phyloP scores from a whole-genome alignment of 2,329 filamentous ascomycete species.

The Pyrenophora graminea region DNA sequence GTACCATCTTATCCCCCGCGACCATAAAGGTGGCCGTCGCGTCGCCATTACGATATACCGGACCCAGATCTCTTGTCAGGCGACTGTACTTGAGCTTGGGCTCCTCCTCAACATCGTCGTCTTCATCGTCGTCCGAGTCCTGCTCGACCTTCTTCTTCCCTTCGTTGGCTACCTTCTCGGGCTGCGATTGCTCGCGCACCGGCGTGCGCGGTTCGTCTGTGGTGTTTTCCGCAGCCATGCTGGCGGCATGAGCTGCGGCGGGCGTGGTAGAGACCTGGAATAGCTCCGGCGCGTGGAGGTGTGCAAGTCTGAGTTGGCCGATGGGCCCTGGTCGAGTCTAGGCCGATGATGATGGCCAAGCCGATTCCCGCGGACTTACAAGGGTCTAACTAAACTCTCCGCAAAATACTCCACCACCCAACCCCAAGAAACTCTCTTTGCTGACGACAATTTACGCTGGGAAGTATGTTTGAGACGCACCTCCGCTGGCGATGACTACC shows the following conservation, averaged over 20 bases:
- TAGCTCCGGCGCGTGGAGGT: conserved; percentile 26
- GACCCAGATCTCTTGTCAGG: conserved; percentile 76
- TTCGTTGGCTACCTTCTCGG: conserved; percentile 27
- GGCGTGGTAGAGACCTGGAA: conserved; percentile 18
- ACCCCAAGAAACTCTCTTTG: background rate
- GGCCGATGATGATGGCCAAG: conserved; percentile 40
- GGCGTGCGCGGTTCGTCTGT: conserved; percentile 46
- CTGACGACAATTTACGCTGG: background rate
- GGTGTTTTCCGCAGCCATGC: conserved; percentile 47
- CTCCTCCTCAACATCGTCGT: conserved; percentile 89
- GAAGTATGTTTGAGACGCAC: conserved; percentile 23
- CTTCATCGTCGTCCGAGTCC: conserved; percentile 59
- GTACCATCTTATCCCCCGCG: conserved; percentile 94
- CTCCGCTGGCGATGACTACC: conserved; percentile 31
- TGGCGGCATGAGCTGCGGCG: conserved; percentile 45
- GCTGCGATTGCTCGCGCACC: conserved; percentile 16
- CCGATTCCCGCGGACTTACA: conserved; percentile 16
- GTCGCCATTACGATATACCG: conserved; percentile 92
- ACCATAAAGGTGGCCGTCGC: conserved; percentile 89
- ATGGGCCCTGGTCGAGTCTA: conserved; percentile 23
- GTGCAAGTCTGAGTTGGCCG: conserved; percentile 21
- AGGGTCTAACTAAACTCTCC: conserved; percentile 15
- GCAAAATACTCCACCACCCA: conserved; percentile 11
- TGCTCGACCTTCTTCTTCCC: conserved; percentile 29
- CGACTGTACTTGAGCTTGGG: conserved; percentile 91